These are phyloP conservation scores for Colletotrichum chrysophilum DNA, from an alignment of 2,329 filamentous ascomycete species.

Conservation along the genomic window DNA sequence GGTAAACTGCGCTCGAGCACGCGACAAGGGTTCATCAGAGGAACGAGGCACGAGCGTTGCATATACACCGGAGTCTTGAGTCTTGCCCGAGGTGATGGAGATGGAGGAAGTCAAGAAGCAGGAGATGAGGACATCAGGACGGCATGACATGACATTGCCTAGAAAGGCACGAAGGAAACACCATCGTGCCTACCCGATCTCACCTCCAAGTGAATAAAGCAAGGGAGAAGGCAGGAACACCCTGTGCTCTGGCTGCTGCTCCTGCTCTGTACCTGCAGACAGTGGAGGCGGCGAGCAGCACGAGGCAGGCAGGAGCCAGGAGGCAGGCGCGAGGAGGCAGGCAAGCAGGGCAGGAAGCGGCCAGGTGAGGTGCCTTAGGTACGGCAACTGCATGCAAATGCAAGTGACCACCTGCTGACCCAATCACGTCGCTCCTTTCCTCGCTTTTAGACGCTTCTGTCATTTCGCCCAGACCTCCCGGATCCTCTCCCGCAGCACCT, in stretches of 20 bases:
- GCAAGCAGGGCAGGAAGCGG: neutral
- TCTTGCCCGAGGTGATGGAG: neutral
- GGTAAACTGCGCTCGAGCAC: neutral
- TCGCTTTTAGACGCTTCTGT: neutral
- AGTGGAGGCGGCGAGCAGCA: neutral
- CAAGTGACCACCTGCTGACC: neutral
- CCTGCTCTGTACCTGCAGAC: neutral
- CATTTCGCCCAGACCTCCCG: constrained; percentile 14
- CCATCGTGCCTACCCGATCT: neutral
- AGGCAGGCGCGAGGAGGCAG: neutral
- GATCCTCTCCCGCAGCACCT: constrained; percentile 9
- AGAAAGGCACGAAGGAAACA: neutral
- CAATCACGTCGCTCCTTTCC: neutral
- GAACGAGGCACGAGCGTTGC: neutral
- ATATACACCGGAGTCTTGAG: neutral
- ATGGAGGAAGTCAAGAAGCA: neutral
- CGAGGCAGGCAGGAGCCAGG: neutral
- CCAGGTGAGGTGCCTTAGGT: neutral
- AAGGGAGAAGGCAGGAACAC: neutral
- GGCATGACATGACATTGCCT: neutral
- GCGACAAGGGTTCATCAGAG: neutral
- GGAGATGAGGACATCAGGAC: neutral
- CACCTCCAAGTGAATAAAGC: neutral
- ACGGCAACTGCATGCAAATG: neutral
- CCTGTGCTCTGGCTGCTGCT: neutral